Conservation (phyloP, 495 filamentous ascomycete species). For the Bacidia rubella region DNA sequence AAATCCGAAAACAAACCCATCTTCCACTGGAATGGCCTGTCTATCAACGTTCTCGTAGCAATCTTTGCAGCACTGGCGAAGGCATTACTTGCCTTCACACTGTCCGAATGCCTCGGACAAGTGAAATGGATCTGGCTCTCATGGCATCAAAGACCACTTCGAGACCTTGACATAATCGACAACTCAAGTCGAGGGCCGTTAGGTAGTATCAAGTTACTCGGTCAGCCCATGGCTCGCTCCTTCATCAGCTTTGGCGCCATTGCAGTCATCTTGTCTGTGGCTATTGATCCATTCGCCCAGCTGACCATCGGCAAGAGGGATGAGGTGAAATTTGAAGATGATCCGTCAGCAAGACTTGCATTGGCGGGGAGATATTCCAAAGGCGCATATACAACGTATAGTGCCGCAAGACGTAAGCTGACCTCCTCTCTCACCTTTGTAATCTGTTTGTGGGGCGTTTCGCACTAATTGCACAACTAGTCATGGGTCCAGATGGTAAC, state of each 20-base stretch:
- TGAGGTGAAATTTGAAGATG: background rate
- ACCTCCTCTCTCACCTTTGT: background rate
- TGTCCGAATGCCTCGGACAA: background rate
- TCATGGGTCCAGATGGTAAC: background rate
- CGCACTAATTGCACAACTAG: background rate
- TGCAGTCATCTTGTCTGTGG: background rate
- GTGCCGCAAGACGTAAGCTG: background rate
- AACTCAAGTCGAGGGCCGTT: background rate
- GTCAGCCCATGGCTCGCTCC: background rate
- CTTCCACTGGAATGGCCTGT: constrained; percentile 2
- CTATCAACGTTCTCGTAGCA: background rate
- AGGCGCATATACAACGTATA: background rate
- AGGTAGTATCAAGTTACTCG: background rate
- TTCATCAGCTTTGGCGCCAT: background rate
- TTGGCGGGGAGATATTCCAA: background rate
- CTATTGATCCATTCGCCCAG: background rate
- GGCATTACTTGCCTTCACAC: background rate
- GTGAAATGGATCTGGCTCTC: constrained; percentile 2
- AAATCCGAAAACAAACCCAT: background rate
- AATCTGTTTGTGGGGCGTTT: background rate
- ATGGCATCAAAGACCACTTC: background rate
- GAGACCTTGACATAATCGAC: background rate
- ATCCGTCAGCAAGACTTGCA: background rate
- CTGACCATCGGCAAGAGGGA: background rate
- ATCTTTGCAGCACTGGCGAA: background rate